Conservation (phyloP, 306 rosid genomes). For the Cucurbita pepo region DNA sequence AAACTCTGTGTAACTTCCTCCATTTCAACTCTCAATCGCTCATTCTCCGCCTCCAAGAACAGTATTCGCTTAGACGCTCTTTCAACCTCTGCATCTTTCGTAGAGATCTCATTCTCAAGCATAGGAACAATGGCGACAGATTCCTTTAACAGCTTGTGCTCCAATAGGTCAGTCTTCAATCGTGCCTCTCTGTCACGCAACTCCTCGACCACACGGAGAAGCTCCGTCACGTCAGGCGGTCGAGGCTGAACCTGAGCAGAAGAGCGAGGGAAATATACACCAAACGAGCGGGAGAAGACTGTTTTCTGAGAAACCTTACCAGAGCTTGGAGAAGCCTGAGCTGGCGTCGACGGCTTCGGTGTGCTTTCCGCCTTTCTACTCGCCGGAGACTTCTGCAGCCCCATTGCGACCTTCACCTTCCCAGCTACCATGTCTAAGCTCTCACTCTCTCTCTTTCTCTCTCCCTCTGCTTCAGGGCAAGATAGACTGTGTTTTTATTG, state of each 20-base stretch:
- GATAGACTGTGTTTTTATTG: not conserved
- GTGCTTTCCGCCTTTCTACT: constrained; percentile 27
- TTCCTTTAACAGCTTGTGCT: constrained; percentile 62
- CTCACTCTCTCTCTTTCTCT: not conserved
- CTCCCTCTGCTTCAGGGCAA: not conserved
- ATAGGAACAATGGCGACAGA: constrained; percentile 66
- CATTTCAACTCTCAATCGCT: constrained; percentile 21
- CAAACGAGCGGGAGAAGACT: constrained; percentile 74
- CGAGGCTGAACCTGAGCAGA: constrained; percentile 93
- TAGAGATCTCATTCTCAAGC: constrained; percentile 51
- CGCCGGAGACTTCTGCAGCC: constrained; percentile 60
- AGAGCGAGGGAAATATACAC: constrained; percentile 80
- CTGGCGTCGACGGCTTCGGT: constrained; percentile 31
- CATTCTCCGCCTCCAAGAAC: constrained; percentile 40
- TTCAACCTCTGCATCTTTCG: constrained; percentile 40
- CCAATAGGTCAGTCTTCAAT: constrained; percentile 76
- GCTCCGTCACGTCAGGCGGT: constrained; percentile 85
- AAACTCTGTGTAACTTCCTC: constrained; percentile 18
- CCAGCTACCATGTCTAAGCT: constrained; percentile 63
- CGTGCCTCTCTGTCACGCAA: constrained; percentile 90
- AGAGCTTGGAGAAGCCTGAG: constrained; percentile 27
- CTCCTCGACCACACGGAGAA: constrained; percentile 65
- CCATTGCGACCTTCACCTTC: constrained; percentile 77
- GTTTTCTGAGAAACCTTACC: constrained; percentile 50
- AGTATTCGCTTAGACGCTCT: constrained; percentile 21